phyloP scores from a whole-genome alignment of 1,284 basidiomycete species.

The Vanrija humicola region DNA sequence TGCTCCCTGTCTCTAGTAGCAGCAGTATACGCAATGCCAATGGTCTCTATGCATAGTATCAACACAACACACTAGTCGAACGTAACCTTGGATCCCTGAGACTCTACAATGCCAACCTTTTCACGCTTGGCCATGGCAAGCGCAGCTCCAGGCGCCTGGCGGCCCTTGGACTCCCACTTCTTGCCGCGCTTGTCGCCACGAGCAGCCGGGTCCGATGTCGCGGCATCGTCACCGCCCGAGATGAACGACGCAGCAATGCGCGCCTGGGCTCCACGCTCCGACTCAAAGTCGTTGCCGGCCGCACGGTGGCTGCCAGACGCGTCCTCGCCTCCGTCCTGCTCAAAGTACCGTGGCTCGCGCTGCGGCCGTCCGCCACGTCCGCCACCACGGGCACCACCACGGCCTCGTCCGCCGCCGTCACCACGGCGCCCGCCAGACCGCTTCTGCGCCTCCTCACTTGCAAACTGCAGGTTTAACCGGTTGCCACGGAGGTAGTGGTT shows the following conservation, averaged over 20 bases:
- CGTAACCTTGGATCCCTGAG: constrained; percentile 69
- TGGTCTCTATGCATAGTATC: not conserved
- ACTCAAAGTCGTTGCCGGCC: constrained; percentile 9
- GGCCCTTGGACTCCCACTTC: constrained; percentile 49
- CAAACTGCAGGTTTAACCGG: constrained; percentile 35
- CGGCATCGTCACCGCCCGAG: constrained; percentile 7
- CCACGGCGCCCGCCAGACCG: constrained; percentile 23
- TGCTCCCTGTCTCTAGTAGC: too few species aligned
- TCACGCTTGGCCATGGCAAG: constrained; percentile 82
- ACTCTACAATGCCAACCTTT: constrained; percentile 74
- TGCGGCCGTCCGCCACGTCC: constrained; percentile 7
- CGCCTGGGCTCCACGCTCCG: constrained; percentile 7
- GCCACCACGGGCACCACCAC: constrained; percentile 5
- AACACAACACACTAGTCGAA: constrained; percentile 54
- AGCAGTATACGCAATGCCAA: too few species aligned
- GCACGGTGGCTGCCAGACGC: not conserved
- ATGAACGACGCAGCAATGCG: constrained; percentile 14
- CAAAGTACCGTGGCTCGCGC: constrained; percentile 10
- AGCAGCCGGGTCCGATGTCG: not conserved
- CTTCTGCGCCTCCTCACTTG: constrained; percentile 40
- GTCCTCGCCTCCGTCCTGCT: constrained; percentile 9
- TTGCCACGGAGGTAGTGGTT: constrained; percentile 82
- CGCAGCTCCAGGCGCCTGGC: constrained; percentile 82
- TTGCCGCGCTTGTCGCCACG: constrained; percentile 35
- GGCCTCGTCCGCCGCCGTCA: constrained; percentile 8